Evolutionary conservation across 2,329 filamentous ascomycete genomes (phyloP), one percentile per base, ranked within the genome.

Genomic region (Phialophora tarda): DNA sequence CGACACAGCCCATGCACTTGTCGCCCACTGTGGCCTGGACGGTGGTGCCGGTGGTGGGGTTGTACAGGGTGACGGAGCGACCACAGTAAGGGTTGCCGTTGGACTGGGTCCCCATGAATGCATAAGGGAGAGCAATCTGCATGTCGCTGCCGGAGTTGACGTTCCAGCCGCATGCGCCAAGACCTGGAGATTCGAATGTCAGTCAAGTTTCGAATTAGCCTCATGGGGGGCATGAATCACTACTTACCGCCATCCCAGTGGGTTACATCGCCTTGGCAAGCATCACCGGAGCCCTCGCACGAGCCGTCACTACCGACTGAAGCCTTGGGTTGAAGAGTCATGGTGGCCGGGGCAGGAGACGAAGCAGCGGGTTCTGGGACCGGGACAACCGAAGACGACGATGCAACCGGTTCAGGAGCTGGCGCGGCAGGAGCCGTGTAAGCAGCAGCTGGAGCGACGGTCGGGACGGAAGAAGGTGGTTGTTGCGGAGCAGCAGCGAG

Each of bases 31-130:
- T 84, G 68, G 87, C 91, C 2, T 77, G 81, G 72, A 81, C 76
- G 1, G 82, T 83, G 76, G 85, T 85, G 76, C 90, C 90, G 21
- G 62, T 64, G 28, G 61, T 62, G 3, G 70, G 69, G 58, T 84
- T 82, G 75, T 81, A 82, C 80, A 93, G 86, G 71, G 84, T 88
- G 74, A 93, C 85, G 57, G 80, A 86, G 80, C 87, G 85, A 76
- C 87, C 88, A 78, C 92, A 95, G 76, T 87, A 85, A 56, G 86
- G 84, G 82, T 93, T 91, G 72, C 77, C 81, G 81, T 91, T 92
- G 73, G 88, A 88, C 62, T 76, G 74, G 0, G 75, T 69, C 66
- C 86, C 88, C 87, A 93, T 92, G 74, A 91, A 79, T 4, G 73
- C 79, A 50, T 82, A 73, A 23, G 89, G 86, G 61, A 96, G 82